Conservation (phyloP, 2,329 filamentous ascomycete species). For the Hymenoscyphus infarciens region DNA sequence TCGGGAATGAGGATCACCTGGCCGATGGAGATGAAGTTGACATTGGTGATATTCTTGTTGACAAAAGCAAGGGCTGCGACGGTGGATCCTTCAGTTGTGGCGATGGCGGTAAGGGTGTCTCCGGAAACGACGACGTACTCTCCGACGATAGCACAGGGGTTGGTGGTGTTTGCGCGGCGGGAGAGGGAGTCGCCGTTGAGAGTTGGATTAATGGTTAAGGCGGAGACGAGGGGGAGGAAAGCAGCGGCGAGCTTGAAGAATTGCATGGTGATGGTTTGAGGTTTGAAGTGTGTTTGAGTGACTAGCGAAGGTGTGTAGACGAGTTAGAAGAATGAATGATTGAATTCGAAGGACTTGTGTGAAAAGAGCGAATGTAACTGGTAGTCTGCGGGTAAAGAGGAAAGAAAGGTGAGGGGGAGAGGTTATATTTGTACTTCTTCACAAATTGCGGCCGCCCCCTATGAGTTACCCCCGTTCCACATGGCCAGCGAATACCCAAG, state of each 20-base stretch:
- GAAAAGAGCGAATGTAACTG: neutral
- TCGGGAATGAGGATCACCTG: neutral
- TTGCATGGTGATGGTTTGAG: neutral
- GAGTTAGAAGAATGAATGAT: too few species aligned
- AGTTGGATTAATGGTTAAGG: neutral
- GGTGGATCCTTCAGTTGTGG: neutral
- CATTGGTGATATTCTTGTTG: neutral
- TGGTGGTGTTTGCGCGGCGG: neutral
- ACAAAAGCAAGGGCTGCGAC: neutral
- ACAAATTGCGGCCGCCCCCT: neutral
- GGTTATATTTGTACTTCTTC: neutral
- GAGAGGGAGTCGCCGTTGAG: neutral
- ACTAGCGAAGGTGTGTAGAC: neutral
- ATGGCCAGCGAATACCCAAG: neutral
- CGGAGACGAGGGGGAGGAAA: slow-evolving; percentile 2
- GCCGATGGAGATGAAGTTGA: neutral
- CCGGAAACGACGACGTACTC: neutral
- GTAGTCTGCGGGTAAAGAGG: neutral
- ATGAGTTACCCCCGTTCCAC: neutral
- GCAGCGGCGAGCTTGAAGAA: neutral
- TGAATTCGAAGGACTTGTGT: neutral
- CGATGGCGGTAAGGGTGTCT: neutral
- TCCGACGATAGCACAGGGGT: neutral
- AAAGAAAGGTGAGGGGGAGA: neutral
- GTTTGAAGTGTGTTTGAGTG: neutral